These are phyloP conservation scores for Melanogaster broomeanus DNA, from an alignment of 768 basidiomycete genomes.

Conservation along the genomic window DNA sequence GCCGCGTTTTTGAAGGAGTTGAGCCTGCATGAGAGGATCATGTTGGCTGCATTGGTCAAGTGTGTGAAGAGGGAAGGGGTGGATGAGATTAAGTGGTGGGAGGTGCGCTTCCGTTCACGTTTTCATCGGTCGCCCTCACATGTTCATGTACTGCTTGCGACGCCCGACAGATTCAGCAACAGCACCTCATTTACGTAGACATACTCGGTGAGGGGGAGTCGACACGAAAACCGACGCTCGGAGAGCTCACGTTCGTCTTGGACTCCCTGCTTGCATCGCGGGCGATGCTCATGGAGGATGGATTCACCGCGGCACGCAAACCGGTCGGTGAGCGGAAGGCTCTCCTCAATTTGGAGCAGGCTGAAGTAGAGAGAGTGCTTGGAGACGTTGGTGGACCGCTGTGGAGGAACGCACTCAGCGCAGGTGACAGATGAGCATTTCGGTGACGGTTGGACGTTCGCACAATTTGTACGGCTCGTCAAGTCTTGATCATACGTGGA, in stretches of 20 bases:
- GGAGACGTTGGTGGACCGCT: conserved; percentile 72
- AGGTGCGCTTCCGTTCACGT: conserved; percentile 49
- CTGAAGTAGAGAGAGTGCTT: conserved; percentile 83
- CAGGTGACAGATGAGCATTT: conserved; percentile 6
- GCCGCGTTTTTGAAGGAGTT: conserved; percentile 81
- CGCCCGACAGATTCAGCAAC: conserved; percentile 60
- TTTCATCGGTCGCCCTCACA: background rate
- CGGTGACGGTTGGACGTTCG: too few species aligned
- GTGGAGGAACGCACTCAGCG: conserved; percentile 58
- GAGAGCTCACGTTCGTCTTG: conserved; percentile 69
- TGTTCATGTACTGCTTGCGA: background rate
- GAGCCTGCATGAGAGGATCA: conserved; percentile 84
- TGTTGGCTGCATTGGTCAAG: conserved; percentile 82
- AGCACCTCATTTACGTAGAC: conserved; percentile 71
- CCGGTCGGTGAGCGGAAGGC: conserved; percentile 66
- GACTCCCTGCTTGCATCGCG: conserved; percentile 77
- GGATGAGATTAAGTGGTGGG: conserved; percentile 84
- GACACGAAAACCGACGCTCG: conserved; percentile 52
- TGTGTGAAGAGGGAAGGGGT: conserved; percentile 84
- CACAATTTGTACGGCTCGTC: too few species aligned
- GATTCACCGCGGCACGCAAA: conserved; percentile 53
- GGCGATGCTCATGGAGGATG: conserved; percentile 74
- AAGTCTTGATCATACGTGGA: too few species aligned
- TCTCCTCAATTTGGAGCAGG: conserved; percentile 79
- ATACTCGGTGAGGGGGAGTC: conserved; percentile 64